Evolutionary conservation across 2,329 filamentous ascomycete genomes (phyloP).

Genomic region (Pyrenochaeta sp.): DNA sequence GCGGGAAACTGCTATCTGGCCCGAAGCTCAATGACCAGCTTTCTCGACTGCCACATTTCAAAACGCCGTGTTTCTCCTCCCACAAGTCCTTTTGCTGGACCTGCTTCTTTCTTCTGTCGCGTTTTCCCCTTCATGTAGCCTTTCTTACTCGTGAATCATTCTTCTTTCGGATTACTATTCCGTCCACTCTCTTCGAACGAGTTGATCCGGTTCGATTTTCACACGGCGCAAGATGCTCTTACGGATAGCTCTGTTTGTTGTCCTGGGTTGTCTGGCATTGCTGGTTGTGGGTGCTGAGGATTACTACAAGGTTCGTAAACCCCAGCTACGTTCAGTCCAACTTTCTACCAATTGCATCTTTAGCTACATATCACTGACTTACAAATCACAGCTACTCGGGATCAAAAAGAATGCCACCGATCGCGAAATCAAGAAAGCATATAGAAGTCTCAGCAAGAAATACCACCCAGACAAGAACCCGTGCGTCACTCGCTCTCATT

Average conservation of each 20-base stretch:
- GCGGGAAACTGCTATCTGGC: slow-evolving; percentile 38
- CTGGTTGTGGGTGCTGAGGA: slow-evolving; percentile 65
- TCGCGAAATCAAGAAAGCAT: slow-evolving; percentile 90
- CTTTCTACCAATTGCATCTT: slow-evolving; percentile 3
- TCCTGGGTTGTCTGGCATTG: slow-evolving; percentile 53
- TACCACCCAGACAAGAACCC: slow-evolving; percentile 98
- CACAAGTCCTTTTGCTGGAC: slow-evolving; percentile 8
- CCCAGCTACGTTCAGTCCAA: not conserved
- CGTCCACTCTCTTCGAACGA: slow-evolving; percentile 28
- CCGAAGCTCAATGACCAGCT: slow-evolving; percentile 24
- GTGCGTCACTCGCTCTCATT: slow-evolving; percentile 60
- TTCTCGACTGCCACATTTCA: slow-evolving; percentile 17
- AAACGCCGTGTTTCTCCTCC: slow-evolving; percentile 2
- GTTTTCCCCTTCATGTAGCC: slow-evolving; percentile 19
- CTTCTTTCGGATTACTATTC: slow-evolving; percentile 21
- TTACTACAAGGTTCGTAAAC: slow-evolving; percentile 73
- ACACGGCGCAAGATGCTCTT: slow-evolving; percentile 52
- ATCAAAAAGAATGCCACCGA: slow-evolving; percentile 81
- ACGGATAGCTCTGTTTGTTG: slow-evolving; percentile 52
- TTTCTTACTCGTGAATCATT: slow-evolving; percentile 13
- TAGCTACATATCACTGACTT: slow-evolving; percentile 20
- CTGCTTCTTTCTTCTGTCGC: slow-evolving; percentile 5
- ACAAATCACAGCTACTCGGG: slow-evolving; percentile 71
- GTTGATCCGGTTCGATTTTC: slow-evolving; percentile 23
- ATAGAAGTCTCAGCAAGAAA: slow-evolving; percentile 90